Base-by-base conservation (phyloP, 257 asterid genomes). In the Echites panduratus region DNA sequence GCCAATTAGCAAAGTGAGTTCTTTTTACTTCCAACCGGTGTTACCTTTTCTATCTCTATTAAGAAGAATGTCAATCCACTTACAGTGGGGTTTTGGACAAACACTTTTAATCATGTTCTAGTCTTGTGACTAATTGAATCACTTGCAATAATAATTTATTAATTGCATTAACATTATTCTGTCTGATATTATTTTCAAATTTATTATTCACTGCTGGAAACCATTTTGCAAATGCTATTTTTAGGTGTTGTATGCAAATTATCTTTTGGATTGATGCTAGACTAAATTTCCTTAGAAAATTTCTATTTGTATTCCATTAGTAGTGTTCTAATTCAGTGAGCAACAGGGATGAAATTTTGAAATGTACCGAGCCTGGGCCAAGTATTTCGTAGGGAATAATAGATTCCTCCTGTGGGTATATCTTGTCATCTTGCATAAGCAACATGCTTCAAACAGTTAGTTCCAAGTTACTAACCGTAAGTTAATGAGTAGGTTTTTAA, bases 1-100 rank as follows among this genome's bases (percentile, higher is more conserved):
- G 96, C 82, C 96, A 92, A 83, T 68, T 95, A 75, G 87, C 98
- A 52, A 88, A 85, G 99, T 94, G 63, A 86, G 96, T 69, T 77
- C 77, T 72, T 82, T 75, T 57, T 70, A 74, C 63, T 76, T 65
- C 32, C 29, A 67, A 56, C 50, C 43, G 73, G 44, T 76, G 57
- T 71, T 70, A 54, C 48, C 58, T 48, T 61, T 71, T 57, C 50
- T 54, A 13, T 77, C 67, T 45, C 50, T 29, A 4, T 14, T 2
- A 48, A 57, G 78, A 41, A 53, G 38, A 26, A 74, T 68, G 29
- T 75, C 27, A 8, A 68, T 47, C 20, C 22, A 58, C 41, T 16
- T 75, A 27, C 19, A 20, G 19, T 9, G 66, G 24, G 52, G 47
- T 57, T 9, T 52, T 17, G 29, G 53, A 38, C 49, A 41, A 35